phyloP scores from a whole-genome alignment of 176 grass and related monocot species.

The Elymus sibiricus region DNA sequence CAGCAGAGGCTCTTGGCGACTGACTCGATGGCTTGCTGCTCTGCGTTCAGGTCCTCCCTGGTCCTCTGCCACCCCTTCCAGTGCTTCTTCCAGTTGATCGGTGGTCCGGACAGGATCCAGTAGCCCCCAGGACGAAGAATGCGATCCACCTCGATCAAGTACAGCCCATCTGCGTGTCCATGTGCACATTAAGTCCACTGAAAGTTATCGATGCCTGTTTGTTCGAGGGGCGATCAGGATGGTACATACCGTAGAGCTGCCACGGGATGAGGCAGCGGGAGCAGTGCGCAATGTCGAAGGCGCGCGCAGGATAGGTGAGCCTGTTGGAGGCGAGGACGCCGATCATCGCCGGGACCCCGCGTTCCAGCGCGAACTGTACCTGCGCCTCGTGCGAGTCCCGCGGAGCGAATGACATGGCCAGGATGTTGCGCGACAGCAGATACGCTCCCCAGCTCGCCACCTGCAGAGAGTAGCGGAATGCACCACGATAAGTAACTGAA shows the following conservation, averaged over 20 bases:
- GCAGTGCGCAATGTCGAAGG: slow-evolving; percentile 98
- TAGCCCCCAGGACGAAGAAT: slow-evolving; percentile 89
- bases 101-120: slow-evolving; percentile 95
- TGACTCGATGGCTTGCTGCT: slow-evolving; percentile 72
- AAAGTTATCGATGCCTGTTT: neutral
- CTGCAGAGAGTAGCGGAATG: slow-evolving; percentile 26
- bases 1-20: slow-evolving; percentile 79
- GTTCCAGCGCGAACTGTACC: slow-evolving; percentile 95
- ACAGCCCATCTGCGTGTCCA: slow-evolving; percentile 61
- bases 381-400: slow-evolving; percentile 92
- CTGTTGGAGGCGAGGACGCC: slow-evolving; percentile 79
- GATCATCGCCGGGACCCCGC: slow-evolving; percentile 90
- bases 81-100: slow-evolving; percentile 90
- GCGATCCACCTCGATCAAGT: slow-evolving; percentile 88
- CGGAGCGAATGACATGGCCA: slow-evolving; percentile 92
- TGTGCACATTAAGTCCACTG: neutral
- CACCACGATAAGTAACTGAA: neutral
- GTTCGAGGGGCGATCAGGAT: neutral
- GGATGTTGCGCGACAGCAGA: slow-evolving; percentile 66
- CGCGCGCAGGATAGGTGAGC: slow-evolving; percentile 75
- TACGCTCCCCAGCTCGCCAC: slow-evolving; percentile 96
- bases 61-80: slow-evolving; percentile 73
- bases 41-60: slow-evolving; percentile 47
- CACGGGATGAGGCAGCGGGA: slow-evolving; percentile 95
- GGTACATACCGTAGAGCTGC: slow-evolving; percentile 63